phyloP scores from a whole-genome alignment of 139 green algal species.

The Marvania coccoides region DNA sequence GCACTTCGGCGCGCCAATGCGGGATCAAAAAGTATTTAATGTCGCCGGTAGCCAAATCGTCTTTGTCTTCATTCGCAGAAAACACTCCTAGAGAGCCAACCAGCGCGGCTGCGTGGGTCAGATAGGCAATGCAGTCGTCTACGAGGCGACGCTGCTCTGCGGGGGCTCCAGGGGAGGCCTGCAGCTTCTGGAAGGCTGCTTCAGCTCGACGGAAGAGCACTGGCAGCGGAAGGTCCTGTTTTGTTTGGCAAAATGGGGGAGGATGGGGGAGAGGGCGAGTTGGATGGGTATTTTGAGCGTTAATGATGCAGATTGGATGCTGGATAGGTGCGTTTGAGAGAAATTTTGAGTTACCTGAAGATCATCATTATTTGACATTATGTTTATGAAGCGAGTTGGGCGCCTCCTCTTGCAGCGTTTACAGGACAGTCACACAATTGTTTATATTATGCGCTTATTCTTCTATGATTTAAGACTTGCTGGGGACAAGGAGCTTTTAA shows the following conservation, averaged over 20 bases:
- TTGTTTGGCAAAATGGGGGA: not conserved
- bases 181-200: not conserved
- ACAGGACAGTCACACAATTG: too few relatives aligned
- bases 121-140: not conserved
- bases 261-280: not conserved
- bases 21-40: conserved; percentile 59
- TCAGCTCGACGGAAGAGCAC: conserved; percentile 2
- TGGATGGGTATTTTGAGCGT: not conserved
- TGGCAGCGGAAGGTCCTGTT: conserved; percentile 10
- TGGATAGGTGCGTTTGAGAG: too few relatives aligned
- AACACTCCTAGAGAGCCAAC: conserved; percentile 46
- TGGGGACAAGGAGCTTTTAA: too few relatives aligned
- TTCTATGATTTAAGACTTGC: too few relatives aligned
- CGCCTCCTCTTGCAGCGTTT: too few relatives aligned
- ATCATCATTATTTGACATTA: too few relatives aligned
- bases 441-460: too few relatives aligned
- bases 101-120: not conserved
- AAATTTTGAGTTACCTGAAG: too few relatives aligned
- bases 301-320: too few relatives aligned
- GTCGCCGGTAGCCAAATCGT: conserved; percentile 55
- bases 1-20: conserved; percentile 24
- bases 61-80: conserved; percentile 64
- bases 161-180: not conserved
- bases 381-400: too few relatives aligned
- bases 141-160: not conserved